Conservation (phyloP, 176 grass and related monocot genomes). For the Zizania latifolia region DNA sequence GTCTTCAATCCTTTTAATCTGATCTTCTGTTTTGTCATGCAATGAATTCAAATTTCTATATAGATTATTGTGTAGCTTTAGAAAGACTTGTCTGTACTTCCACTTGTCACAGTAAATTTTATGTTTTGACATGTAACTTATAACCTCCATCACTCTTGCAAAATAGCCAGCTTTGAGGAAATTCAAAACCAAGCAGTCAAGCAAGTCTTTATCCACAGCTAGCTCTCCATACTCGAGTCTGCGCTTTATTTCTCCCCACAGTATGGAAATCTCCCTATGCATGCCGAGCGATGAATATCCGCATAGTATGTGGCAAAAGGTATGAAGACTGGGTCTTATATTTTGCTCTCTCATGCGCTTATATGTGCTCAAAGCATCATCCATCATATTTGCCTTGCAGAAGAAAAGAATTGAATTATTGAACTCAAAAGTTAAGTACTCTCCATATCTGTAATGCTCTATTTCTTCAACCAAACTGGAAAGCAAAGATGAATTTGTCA, state of each 20-base stretch:
- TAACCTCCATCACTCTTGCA: constrained; percentile 76
- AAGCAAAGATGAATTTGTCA: constrained; percentile 43
- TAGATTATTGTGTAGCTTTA: constrained; percentile 71
- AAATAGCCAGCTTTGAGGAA: constrained; percentile 91
- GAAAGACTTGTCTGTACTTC: constrained; percentile 61
- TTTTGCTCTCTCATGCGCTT: constrained; percentile 77
- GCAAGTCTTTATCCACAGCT: constrained; percentile 53
- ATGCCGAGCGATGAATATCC: constrained; percentile 66
- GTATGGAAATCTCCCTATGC: constrained; percentile 70
- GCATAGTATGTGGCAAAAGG: constrained; percentile 60
- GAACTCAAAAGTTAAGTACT: constrained; percentile 52
- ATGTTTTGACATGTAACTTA: constrained; percentile 57
- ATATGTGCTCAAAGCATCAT: constrained; percentile 72
- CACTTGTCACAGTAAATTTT: constrained; percentile 73
- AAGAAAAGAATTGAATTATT: constrained; percentile 89
- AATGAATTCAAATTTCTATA: constrained; percentile 68
- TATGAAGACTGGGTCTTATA: constrained; percentile 58
- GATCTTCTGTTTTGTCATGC: constrained; percentile 65
- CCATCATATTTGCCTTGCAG: constrained; percentile 91
- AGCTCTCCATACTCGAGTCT: constrained; percentile 45
- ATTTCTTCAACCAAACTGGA: constrained; percentile 52
- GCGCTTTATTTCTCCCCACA: constrained; percentile 94
- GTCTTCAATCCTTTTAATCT: constrained; percentile 68
- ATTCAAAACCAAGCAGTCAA: constrained; percentile 65
- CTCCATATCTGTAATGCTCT: constrained; percentile 26